A percentile compares a stretch with the other conserved stretches of the same genome.
Evolutionary conservation across 305 asterid genomes (phyloP).

Genomic region (Nicotiana rustica): DNA sequence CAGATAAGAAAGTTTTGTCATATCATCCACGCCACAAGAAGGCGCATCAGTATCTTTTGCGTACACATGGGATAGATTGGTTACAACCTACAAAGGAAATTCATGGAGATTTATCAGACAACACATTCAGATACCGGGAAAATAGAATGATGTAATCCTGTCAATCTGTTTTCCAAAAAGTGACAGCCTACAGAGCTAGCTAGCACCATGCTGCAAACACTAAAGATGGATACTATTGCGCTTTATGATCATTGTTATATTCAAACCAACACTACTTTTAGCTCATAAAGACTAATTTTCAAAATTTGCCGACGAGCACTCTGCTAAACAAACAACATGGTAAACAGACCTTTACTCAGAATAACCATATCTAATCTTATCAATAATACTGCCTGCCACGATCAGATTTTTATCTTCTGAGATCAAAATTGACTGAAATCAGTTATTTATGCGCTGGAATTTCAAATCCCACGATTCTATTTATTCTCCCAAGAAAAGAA

Average conservation of each 20-base stretch:
- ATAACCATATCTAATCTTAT: constrained; percentile 13
- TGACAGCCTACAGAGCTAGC: not conserved
- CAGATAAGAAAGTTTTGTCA: constrained; percentile 86
- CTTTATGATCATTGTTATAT: constrained; percentile 3
- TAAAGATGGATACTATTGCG: not conserved
- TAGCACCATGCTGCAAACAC: constrained; percentile 28
- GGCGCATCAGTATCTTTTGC: constrained; percentile 83
- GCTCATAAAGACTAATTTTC: constrained; percentile 11
- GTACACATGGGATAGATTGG: constrained; percentile 47
- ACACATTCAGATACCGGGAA: constrained; percentile 25
- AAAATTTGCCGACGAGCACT: not conserved
- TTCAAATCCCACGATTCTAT: not conserved
- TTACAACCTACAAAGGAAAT: constrained; percentile 51
- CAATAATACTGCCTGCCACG: not conserved
- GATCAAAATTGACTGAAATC: not conserved
- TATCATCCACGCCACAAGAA: constrained; percentile 76
- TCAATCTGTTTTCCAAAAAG: not conserved
- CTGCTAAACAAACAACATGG: not conserved
- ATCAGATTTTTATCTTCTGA: constrained; percentile 2
- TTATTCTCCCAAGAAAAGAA: not conserved
- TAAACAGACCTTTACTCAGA: not conserved
- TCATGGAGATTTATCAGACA: not conserved
- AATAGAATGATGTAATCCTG: not conserved
- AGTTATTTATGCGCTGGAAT: not conserved
- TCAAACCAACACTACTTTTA: not conserved